These are phyloP conservation scores for Rhynchosporium secalis DNA, from an alignment of 2,329 filamentous ascomycete genomes.

Conservation along the genomic window DNA sequence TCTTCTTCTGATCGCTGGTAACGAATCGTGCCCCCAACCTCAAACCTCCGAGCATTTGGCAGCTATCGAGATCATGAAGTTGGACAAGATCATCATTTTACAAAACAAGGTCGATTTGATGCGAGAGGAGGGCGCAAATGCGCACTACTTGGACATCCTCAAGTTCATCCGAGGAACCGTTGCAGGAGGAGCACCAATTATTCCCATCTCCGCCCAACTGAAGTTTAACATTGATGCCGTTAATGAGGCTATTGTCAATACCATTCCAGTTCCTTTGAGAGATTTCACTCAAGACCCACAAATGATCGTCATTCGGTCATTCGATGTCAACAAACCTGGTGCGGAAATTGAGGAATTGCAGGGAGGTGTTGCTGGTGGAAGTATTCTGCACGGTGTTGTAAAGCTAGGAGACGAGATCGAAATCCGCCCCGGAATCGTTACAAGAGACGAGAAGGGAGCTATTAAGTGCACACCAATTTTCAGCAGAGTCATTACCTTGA, in stretches of 20 bases:
- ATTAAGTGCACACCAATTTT: conserved; percentile 97
- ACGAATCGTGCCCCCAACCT: conserved; percentile 96
- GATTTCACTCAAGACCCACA: conserved; percentile 92
- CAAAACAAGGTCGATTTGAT: conserved; percentile 99
- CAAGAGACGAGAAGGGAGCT: conserved; percentile 87
- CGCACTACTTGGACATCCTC: conserved; percentile 95
- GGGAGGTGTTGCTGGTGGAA: conserved; percentile 97
- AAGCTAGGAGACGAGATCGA: conserved; percentile 98
- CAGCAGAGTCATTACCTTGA: conserved; percentile 90
- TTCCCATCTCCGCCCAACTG: conserved; percentile 94
- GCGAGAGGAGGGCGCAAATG: conserved; percentile 88
- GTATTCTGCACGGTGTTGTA: conserved; percentile 92
- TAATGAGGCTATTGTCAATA: conserved; percentile 93
- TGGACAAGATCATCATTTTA: conserved; percentile 98
- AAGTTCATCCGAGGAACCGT: conserved; percentile 99
- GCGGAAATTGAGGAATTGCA: conserved; percentile 98
- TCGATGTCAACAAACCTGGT: conserved; percentile 99
- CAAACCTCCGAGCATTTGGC: conserved; percentile 99
- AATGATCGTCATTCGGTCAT: conserved; percentile 99
- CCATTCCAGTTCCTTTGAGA: conserved; percentile 86
- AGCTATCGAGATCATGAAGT: conserved; percentile 99
- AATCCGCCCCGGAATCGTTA: conserved; percentile 97
- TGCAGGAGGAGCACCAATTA: conserved; percentile 90
- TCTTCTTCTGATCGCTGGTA: conserved; percentile 92
- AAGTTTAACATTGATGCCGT: conserved; percentile 99